Conservation (phyloP, 2,329 filamentous ascomycete species). For the Setomelanomma holmii region DNA sequence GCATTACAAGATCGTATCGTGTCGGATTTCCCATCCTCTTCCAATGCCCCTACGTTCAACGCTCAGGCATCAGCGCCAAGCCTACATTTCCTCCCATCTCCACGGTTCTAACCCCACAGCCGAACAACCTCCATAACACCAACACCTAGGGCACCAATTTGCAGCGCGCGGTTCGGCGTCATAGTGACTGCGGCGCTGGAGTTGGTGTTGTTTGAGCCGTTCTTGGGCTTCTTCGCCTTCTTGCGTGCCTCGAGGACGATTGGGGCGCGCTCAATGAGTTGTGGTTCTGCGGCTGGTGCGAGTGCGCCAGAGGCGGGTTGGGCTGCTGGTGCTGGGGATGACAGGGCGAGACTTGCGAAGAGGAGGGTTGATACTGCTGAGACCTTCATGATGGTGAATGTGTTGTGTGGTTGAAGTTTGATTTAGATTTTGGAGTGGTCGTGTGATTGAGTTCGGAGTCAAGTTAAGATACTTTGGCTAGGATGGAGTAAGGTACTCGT, state of each 20-base stretch:
- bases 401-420: background rate
- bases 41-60: no score
- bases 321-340: slow-evolving; percentile 34
- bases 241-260: slow-evolving; percentile 26
- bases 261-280: slow-evolving; percentile 14
- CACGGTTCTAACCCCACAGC: slow-evolving; percentile 31
- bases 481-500: no score
- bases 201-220: slow-evolving; percentile 9
- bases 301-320: slow-evolving; percentile 7
- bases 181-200: slow-evolving; percentile 25
- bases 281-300: slow-evolving; percentile 8
- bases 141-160: slow-evolving; percentile 34
- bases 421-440: background rate
- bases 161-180: slow-evolving; percentile 28
- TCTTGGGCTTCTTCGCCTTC: slow-evolving; percentile 19
- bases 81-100: no score
- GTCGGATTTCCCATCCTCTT: background rate
- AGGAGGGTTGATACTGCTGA: slow-evolving; percentile 27
- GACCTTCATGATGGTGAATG: slow-evolving; percentile 33
- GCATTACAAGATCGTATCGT: background rate
- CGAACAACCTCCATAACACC: slow-evolving; percentile 31
- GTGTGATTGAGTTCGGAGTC: background rate
- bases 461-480: background rate
- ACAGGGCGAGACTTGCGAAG: slow-evolving; percentile 33
- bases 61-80: no score